Evolutionary conservation across 1,284 basidiomycete genomes (phyloP).

Genomic region (Sporisorium scitamineum): DNA sequence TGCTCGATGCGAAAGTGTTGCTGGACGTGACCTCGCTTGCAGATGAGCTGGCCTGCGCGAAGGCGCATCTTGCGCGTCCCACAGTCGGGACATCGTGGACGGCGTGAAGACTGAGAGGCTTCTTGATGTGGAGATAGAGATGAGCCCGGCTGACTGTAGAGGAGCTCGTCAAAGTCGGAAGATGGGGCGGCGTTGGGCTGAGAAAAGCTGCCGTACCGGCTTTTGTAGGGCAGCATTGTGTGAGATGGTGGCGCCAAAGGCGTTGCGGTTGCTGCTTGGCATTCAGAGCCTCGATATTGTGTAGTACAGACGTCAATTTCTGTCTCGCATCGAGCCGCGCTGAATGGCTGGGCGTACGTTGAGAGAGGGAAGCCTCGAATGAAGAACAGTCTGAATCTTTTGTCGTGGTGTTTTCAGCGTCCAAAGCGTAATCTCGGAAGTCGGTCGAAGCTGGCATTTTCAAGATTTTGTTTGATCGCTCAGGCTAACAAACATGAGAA

Average conservation of each 20-base stretch:
- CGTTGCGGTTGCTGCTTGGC: too few relatives aligned
- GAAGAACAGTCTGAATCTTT: not conserved
- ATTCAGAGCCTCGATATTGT: too few relatives aligned
- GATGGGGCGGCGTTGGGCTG: conserved; percentile 34
- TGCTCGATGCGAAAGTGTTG: conserved; percentile 50
- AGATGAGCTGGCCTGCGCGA: conserved; percentile 48
- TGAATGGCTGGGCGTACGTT: not conserved
- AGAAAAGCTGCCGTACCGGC: conserved; percentile 23
- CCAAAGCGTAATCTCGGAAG: conserved; percentile 3
- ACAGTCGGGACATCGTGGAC: conserved; percentile 47
- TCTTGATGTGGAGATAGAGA: conserved; percentile 15
- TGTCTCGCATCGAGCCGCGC: not conserved
- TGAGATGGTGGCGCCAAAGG: not conserved
- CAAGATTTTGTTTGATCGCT: not conserved
- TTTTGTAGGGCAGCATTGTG: conserved; percentile 15
- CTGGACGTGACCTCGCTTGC: conserved; percentile 55
- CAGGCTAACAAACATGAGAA: not conserved
- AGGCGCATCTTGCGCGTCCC: conserved; percentile 50
- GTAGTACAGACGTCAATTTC: not conserved
- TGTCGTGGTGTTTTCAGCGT: conserved; percentile 8
- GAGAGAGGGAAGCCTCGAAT: not conserved
- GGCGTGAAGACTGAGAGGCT: conserved; percentile 19
- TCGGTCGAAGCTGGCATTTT: not conserved
- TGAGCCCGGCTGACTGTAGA: conserved; percentile 26
- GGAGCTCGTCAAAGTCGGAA: conserved; percentile 40